These are phyloP conservation scores for Pseudonitzschia delicatissima DNA, from an alignment of 108 stramenopile genomes.

Conservation along the genomic window DNA sequence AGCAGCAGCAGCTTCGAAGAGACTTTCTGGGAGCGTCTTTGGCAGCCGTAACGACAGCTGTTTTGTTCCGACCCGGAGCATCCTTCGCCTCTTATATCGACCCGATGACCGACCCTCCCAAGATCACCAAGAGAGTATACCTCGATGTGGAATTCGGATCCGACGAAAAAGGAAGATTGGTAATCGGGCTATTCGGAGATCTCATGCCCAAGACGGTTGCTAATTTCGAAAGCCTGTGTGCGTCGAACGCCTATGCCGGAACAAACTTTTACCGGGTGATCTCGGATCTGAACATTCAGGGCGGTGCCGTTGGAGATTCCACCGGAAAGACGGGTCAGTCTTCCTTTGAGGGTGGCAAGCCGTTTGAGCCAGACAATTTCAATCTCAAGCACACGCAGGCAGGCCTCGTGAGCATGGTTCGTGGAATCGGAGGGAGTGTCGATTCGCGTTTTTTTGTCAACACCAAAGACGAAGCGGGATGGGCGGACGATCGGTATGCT, in stretches of 20 bases:
- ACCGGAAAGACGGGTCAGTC: slow-evolving; percentile 43
- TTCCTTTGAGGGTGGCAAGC: slow-evolving; percentile 32
- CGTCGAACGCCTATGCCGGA: slow-evolving; percentile 50
- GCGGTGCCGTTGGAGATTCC: slow-evolving; percentile 59
- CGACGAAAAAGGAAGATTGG: slow-evolving; percentile 30
- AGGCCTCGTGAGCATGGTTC: slow-evolving; percentile 56
- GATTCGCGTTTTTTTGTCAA: slow-evolving; percentile 76
- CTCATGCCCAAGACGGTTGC: slow-evolving; percentile 50
- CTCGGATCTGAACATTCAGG: slow-evolving; percentile 61
- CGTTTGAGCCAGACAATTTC: slow-evolving; percentile 67
- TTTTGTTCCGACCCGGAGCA: background rate
- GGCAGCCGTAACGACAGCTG: background rate
- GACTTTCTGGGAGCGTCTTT: background rate
- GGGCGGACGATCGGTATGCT: slow-evolving; percentile 76
- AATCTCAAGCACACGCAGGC: slow-evolving; percentile 51
- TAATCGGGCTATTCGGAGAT: slow-evolving; percentile 66
- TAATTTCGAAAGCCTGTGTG: slow-evolving; percentile 57
- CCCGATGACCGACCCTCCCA: slow-evolving; percentile 43
- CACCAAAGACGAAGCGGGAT: slow-evolving; percentile 56
- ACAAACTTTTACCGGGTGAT: slow-evolving; percentile 62
- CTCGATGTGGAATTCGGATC: slow-evolving; percentile 45
- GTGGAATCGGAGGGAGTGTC: slow-evolving; percentile 35
- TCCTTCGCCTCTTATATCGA: slow-evolving; percentile 49
- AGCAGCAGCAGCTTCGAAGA: slow-evolving; percentile 1
- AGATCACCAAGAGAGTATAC: slow-evolving; percentile 57